Conservation (phyloP, 805 yeast genomes). For the Metschnikowia koreensis region DNA sequence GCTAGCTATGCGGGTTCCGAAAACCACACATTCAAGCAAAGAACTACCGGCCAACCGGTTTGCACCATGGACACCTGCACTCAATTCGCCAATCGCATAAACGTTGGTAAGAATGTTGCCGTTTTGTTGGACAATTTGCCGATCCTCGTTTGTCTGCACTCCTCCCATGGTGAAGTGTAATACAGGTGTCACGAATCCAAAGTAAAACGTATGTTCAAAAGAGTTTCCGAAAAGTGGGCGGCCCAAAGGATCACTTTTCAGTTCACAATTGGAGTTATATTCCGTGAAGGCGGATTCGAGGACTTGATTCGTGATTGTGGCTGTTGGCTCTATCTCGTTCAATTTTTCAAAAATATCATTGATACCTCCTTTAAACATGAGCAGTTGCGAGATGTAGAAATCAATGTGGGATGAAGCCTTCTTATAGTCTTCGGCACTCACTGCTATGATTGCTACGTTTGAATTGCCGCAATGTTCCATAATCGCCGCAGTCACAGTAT, state of each 20-base stretch:
- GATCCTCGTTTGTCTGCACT: conserved; percentile 21
- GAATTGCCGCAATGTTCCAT: conserved; percentile 19
- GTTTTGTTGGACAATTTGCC: conserved; percentile 22
- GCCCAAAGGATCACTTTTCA: conserved; percentile 33
- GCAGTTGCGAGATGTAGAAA: conserved; percentile 40
- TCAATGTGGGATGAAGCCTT: conserved; percentile 50
- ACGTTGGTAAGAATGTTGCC: conserved; percentile 41
- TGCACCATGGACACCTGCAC: conserved; percentile 68
- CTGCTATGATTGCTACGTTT: conserved; percentile 25
- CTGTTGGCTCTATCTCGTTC: conserved; percentile 5
- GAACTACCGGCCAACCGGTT: conserved; percentile 61
- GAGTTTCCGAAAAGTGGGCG: conserved; percentile 31
- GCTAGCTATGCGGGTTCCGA: conserved; percentile 51
- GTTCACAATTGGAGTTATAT: background rate
- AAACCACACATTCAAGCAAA: conserved; percentile 59
- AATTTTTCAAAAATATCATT: conserved; percentile 18
- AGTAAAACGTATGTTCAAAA: conserved; percentile 30
- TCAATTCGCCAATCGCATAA: conserved; percentile 65
- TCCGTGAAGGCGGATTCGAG: background rate
- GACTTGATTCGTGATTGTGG: background rate
- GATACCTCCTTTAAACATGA: conserved; percentile 26
- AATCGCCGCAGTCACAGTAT: conserved; percentile 47
- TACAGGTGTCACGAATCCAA: conserved; percentile 58
- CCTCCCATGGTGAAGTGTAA: conserved; percentile 31
- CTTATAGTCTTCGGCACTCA: conserved; percentile 45